Percentiles rank a stretch among this genome's conserved stretches.
These are phyloP conservation scores for Amylocystis lapponica DNA, from an alignment of 768 basidiomycete genomes.

Conservation along the genomic window DNA sequence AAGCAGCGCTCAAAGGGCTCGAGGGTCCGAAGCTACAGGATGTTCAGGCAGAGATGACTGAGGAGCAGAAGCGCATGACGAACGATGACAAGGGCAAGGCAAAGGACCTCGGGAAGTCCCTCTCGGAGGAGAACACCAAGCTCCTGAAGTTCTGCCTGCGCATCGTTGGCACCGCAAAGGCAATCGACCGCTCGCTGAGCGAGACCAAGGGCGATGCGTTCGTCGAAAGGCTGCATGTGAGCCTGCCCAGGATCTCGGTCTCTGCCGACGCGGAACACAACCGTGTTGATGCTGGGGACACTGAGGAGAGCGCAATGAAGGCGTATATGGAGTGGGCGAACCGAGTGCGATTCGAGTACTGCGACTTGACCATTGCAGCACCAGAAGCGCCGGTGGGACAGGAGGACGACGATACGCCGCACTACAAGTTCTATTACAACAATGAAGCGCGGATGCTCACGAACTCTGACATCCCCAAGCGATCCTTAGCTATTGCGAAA, in stretches of 20 bases:
- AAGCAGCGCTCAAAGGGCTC: constrained; percentile 85
- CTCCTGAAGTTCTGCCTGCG: constrained; percentile 79
- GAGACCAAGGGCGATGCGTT: constrained; percentile 90
- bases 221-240: constrained; percentile 68
- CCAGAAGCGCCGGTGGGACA: constrained; percentile 20
- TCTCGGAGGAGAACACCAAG: constrained; percentile 72
- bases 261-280: constrained; percentile 31
- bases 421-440: constrained; percentile 80
- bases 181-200: constrained; percentile 81
- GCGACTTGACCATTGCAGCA: constrained; percentile 60
- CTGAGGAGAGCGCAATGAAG: constrained; percentile 63
- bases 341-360: constrained; percentile 82
- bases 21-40: constrained; percentile 55
- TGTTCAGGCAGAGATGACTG: constrained; percentile 57
- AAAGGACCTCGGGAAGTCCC: constrained; percentile 42
- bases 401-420: constrained; percentile 50
- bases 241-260: constrained; percentile 67
- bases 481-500: constrained; percentile 92
- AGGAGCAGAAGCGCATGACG: constrained; percentile 88
- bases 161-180: constrained; percentile 74
- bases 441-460: constrained; percentile 81
- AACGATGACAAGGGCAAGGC: constrained; percentile 58
- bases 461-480: constrained; percentile 82
- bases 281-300: constrained; percentile 44
- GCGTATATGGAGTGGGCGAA: constrained; percentile 84